Percentiles rank a stretch among this genome's conserved stretches.
These are phyloP conservation scores for Dictyostelium firmibasis DNA, from an alignment of 78 protist species.

Conservation along the genomic window DNA sequence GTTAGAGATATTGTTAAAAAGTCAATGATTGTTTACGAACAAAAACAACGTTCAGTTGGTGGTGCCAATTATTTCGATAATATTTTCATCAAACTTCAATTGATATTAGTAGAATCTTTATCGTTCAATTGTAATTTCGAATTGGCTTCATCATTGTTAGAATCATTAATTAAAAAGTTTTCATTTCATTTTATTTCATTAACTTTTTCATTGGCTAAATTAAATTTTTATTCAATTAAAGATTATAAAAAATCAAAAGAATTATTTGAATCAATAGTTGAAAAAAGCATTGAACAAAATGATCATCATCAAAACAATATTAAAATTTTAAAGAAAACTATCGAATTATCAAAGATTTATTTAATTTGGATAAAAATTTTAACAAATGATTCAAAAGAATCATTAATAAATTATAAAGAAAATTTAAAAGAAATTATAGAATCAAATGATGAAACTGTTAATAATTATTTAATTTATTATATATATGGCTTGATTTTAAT, in stretches of 20 bases:
- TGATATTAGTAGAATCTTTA: background rate
- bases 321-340: background rate
- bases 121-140: slow-evolving; percentile 4
- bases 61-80: background rate
- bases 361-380: background rate
- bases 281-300: background rate
- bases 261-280: background rate
- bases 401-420: background rate
- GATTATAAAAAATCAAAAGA: slow-evolving; percentile 12
- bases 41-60: background rate
- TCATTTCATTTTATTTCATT: background rate
- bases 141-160: background rate
- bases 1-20: background rate
- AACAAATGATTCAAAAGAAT: background rate
- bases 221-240: background rate
- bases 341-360: background rate
- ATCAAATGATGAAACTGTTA: background rate
- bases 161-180: background rate
- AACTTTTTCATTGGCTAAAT: background rate
- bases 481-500: background rate
- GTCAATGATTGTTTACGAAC: background rate
- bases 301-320: too few relatives aligned
- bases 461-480: background rate
- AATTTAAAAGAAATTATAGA: background rate
- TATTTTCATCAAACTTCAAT: slow-evolving; percentile 6